Base-by-base conservation (phyloP, 768 basidiomycete genomes). In the Suillus decipiens region DNA sequence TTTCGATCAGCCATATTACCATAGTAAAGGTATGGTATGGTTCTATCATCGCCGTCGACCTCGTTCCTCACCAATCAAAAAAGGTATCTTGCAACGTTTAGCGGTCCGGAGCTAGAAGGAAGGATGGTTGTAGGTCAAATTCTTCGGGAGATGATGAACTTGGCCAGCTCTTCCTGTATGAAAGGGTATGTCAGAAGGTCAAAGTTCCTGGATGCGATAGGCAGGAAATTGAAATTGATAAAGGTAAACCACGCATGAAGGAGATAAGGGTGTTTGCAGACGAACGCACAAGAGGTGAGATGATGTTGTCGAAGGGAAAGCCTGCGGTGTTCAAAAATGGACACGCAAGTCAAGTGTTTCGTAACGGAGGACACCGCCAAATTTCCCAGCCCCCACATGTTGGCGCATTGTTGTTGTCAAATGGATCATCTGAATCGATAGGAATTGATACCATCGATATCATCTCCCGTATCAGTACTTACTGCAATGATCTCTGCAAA, bases 141-240 rank as follows among this genome's bases (percentile, higher is more conserved):
- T 19, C 6, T 53, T 12, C 51, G 31, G 31, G 51, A 53, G 31
- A 53, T 53, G 31, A 53, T 53, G 19, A 19, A 33, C 33, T 53
- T 53, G 19, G 33, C 51, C 51, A n/a, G 19, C 6, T n/a, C 33
- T n/a, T 34, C 51, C 31, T 2, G 31, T 33, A 10, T 53, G 51
- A 53, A 53, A 53, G 12, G 9, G 31, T 33, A 51, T 19, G 31
- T 33, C 31, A 31, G 31, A 53, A 53, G 51, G 33, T n/a, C 51
- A 6, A 31, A 53, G 51, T 53, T 34, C 11, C 24, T 9, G 57
- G 22, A 59, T 15, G n/a, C n/a, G 57, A 39, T 59, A 48, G 31
- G 43, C 19, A 53, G 11, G 34, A 33, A 34, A 53, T 53, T 53
- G 51, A 53, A 53, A 34, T 53, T 53, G 51, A 53, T 34, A 36